Percentiles rank a stretch among this genome's conserved stretches.
These are phyloP conservation scores for Trypethelium eluteriae DNA, from an alignment of 495 filamentous ascomycete species.

Conservation along the genomic window DNA sequence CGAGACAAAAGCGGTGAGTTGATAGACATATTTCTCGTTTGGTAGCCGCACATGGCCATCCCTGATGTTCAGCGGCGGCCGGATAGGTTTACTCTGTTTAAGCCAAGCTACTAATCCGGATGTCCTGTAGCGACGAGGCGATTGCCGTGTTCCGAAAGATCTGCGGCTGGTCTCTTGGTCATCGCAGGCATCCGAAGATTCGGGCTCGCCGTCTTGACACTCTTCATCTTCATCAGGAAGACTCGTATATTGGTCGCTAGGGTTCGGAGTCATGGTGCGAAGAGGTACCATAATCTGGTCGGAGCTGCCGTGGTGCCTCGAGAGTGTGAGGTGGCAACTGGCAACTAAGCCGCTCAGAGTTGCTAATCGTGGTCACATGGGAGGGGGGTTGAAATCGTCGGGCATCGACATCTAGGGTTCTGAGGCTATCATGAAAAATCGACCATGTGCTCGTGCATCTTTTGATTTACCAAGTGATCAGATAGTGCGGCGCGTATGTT, in stretches of 20 bases:
- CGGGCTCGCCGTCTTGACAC: not conserved
- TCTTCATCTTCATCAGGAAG: not conserved
- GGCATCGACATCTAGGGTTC: too few relatives aligned
- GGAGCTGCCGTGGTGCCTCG: not conserved
- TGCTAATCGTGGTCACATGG: not conserved
- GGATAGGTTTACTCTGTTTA: not conserved
- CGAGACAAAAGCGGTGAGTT: not conserved
- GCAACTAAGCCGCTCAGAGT: not conserved
- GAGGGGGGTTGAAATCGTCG: not conserved
- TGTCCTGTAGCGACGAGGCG: not conserved
- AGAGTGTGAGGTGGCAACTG: not conserved
- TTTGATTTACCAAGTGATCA: too few relatives aligned
- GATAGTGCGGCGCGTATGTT: too few relatives aligned
- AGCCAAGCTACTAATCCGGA: not conserved
- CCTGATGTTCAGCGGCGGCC: not conserved
- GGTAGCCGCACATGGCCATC: not conserved
- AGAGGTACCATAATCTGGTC: not conserved
- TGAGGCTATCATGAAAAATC: too few relatives aligned
- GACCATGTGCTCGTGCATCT: too few relatives aligned
- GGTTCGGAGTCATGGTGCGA: not conserved
- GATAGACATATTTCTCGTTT: conserved; percentile 1
- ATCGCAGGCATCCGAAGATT: not conserved
- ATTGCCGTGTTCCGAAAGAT: not conserved
- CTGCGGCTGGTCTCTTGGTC: not conserved
- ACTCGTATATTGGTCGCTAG: not conserved